Evolutionary conservation across 2,329 filamentous ascomycete species (phyloP), one percentile per base, ranked within the genome.

Genomic region (Grosmannia clavigera): DNA sequence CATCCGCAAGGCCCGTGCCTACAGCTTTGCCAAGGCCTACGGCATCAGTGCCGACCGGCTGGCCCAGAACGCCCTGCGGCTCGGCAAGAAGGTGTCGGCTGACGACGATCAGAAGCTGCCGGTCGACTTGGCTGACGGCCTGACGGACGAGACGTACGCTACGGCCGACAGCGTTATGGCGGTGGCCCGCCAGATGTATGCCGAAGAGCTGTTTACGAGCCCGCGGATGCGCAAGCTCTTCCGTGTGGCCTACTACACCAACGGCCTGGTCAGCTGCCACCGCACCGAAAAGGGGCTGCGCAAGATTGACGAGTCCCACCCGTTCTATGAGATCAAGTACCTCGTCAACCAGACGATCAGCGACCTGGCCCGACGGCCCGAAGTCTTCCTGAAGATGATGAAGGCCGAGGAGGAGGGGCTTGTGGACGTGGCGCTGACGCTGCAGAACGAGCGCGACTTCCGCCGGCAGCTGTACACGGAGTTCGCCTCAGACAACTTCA

Each of bases 321-420:
- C 91, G 0, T 97, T 95, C 72, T 97, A 97, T 70, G 94, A 97
- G 72, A 90, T 99, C 76, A 96, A 99, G 73, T 99, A 99, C 67
- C 79, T 99, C 25, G 85, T 90, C 64, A 91, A 94, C 67, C 92
- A 96, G 72, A 88, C 89, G 9, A 87, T 96, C 63, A 77, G 78
- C 51, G 88, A 94, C 65, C 82, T 97, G 61, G 87, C 90, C 3
- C 83, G 85, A 58, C 85, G 88, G 58, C 94, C 94, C 1, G 92
- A 96, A 65, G 78, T 96, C 31, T 99, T 94, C 70, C 76, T 99
- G 60, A 92, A 95, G 74, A 99, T 99, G 94, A 84, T 97, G 72
- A 95, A 91, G 71, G 94, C 94, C 1, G 94, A 99, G 71, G 88
- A 94, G 67, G 94, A 99, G 70, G 92, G 92, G 2, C 77, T 99